Evolutionary conservation across 139 green algal genomes (phyloP).

Genomic region (Penium margaritaceum): DNA sequence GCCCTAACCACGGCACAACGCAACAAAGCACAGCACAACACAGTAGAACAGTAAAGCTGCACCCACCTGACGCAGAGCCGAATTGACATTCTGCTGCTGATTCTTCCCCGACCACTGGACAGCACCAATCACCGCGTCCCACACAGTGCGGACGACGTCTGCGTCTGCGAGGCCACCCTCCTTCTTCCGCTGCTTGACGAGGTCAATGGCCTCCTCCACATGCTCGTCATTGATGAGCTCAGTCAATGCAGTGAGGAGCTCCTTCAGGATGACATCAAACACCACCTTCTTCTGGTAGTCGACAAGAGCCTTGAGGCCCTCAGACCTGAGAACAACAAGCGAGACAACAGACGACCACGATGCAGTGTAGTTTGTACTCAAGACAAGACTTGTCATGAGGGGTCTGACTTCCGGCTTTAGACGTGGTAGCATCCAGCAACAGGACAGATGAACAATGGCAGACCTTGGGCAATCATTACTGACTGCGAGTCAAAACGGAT

Average conservation of each 20-base stretch:
- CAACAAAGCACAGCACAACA: constrained; percentile 7
- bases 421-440: no score
- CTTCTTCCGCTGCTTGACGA: constrained; percentile 64
- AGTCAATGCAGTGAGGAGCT: constrained; percentile 61
- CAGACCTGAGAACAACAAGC: no score
- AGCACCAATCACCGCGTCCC: constrained; percentile 65
- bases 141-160: constrained; percentile 67
- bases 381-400: no score
- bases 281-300: constrained; percentile 76
- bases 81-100: constrained; percentile 74
- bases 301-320: constrained; percentile 56
- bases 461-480: no score
- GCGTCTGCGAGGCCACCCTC: constrained; percentile 61
- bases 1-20: neutral
- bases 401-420: no score
- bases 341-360: no score
- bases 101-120: constrained; percentile 81
- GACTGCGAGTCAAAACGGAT: no score
- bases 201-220: constrained; percentile 40
- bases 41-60: no score
- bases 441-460: no score
- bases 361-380: neutral
- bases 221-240: constrained; percentile 56
- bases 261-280: constrained; percentile 66
- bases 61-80: constrained; percentile 41